Evolutionary conservation across 441 rosid genomes (phyloP), one percentile per base, ranked within the genome.

Genomic region (Macaranga tanarius): DNA sequence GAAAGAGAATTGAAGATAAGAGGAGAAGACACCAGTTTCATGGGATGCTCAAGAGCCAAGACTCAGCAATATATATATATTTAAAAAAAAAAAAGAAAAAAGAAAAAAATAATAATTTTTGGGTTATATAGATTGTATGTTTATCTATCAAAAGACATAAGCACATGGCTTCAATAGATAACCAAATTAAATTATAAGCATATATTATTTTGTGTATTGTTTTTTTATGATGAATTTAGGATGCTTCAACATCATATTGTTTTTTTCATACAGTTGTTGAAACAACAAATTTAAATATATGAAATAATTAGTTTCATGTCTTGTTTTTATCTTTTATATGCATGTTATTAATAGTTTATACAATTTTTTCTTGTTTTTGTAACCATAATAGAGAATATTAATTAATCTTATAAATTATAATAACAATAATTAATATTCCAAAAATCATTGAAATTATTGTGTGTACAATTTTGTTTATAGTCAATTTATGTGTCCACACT

Each of bases 31-130:
- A 44, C 23, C 57, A 28, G 47, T 40, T 74, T 62, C 73, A 69
- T 75, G 69, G 78, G 74, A 74, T 74, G 12, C 73, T 57, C 69
- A 10, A 10, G 62, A 34, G 45, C 10, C 45, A 42, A 10, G 45
- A 42, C 7, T 42, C 45, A 42, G 45, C 45, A 31, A 31, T 31
- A 31, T 31, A n/a, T n/a, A n/a, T n/a, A n/a, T n/a, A n/a, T n/a
- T n/a, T n/a, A n/a, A n/a, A n/a, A n/a, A n/a, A n/a, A n/a, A 31
- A 31, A 31, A 31, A 31, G 3, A 31, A 31, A 31, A 1, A 2
- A 31, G 5, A 0, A 42, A 42, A 7, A 4, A 42, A 40, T 2
- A 40, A 40, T 40, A 42, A 42, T 42, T 42, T 28, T 10, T 13
- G 25, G 16, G 10, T 31, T 44, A 42, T 22, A 12, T 45, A 23